Evolutionary conservation across 148 eudicot genomes (phyloP), one percentile per base, ranked within the genome.

Genomic region (Rhododendron griersonianum): DNA sequence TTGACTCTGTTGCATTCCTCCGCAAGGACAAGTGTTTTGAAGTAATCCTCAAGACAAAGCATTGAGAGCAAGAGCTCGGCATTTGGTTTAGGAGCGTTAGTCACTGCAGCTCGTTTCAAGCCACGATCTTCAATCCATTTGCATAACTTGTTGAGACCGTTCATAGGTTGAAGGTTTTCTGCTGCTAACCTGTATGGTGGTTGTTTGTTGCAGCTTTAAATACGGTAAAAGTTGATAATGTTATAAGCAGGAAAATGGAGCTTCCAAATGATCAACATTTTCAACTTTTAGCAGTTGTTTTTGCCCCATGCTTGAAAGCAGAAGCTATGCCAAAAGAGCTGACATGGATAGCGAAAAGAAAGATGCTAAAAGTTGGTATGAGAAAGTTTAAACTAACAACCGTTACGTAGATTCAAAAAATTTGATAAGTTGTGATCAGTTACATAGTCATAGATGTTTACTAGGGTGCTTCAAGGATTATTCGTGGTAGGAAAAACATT

Each of bases 61-160:
- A 87, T 63, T 55, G 96, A 92, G 85, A 97, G 86, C 93, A 97
- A 95, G 82, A 94, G 90, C 83, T 97, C 95, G 1, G 98, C 99
- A 90, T 95, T 96, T 74, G 79, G 80, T 88, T 89, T 92, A 25
- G 98, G 98, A 84, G 99, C 99, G 86, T 96, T 96, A 1, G 99
- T 95, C 47, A 96, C 99, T 37, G 99, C 98, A 81, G 99, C 99
- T 77, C 98, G 92, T 88, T 93, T 96, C 87, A 96, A 86, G n/a
- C 98, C 98, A 83, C 84, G 94, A 41, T 94, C 98, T 91, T 95
- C 91, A 13, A 95, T 73, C 99, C 99, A 96, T 87, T 94, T 95
- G 53, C 69, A 91, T 82, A 96, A 45, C 87, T 93, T 94, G 85
- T 90, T 83, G 15, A 96, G 90, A 82, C 99, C 98, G 23, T 91